Conservation (phyloP, 495 filamentous ascomycete genomes). For the Jackrogersella minutella region DNA sequence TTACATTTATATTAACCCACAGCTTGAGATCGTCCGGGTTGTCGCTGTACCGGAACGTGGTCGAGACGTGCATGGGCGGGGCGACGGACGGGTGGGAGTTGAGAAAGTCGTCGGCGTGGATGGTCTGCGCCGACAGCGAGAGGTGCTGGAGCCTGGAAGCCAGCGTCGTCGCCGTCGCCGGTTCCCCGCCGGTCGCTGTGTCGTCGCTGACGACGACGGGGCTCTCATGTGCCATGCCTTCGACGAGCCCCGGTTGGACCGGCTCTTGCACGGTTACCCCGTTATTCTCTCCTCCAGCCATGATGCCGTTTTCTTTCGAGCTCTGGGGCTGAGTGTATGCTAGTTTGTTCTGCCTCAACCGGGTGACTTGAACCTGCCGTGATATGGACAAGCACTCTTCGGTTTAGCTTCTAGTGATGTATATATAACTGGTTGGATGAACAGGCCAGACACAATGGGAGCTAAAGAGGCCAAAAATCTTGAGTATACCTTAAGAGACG, state of each 20-base stretch:
- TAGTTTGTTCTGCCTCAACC: no score
- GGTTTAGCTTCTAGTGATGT: background rate
- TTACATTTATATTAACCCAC: constrained; percentile 55
- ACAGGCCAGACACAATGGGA: background rate
- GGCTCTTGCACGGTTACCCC: constrained; percentile 28
- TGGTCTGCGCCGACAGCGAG: constrained; percentile 71
- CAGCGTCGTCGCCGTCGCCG: constrained; percentile 15
- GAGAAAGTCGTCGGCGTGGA: constrained; percentile 86
- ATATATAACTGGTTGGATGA: background rate
- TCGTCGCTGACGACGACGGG: constrained; percentile 15
- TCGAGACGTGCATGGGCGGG: constrained; percentile 84
- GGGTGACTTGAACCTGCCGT: no score
- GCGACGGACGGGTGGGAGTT: constrained; percentile 78
- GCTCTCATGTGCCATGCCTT: constrained; percentile 33
- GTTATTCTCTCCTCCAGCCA: constrained; percentile 32
- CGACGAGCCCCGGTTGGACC: constrained; percentile 30
- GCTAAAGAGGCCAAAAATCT: background rate
- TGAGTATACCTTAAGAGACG: constrained; percentile 1
- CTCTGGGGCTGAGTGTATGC: background rate
- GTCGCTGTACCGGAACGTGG: constrained; percentile 81
- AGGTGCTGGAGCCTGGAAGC: constrained; percentile 46
- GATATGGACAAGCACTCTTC: no score
- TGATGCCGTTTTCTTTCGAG: constrained; percentile 6
- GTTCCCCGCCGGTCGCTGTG: background rate
- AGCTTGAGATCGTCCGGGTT: constrained; percentile 70